These are phyloP conservation scores for Trichoderma sp. DNA, from an alignment of 2,329 filamentous ascomycete genomes.

Conservation along the genomic window DNA sequence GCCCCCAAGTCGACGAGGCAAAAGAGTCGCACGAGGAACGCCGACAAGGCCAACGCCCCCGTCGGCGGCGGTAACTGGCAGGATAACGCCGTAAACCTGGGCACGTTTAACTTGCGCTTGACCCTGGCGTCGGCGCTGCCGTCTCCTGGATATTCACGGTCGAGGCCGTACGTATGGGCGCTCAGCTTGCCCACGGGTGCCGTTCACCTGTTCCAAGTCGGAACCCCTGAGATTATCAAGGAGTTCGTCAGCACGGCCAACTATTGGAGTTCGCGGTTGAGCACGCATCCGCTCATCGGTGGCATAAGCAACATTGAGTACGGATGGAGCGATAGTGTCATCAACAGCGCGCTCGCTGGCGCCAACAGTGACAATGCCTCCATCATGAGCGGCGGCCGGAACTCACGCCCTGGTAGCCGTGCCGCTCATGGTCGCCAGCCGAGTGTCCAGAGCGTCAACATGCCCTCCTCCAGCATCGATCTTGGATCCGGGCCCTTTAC, in stretches of 20 bases:
- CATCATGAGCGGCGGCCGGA: conserved; percentile 39
- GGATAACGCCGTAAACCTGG: conserved; percentile 88
- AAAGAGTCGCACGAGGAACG: conserved; percentile 60
- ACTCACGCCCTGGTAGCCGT: conserved; percentile 55
- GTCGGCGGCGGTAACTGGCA: conserved; percentile 98
- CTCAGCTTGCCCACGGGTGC: conserved; percentile 88
- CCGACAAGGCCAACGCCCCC: conserved; percentile 57
- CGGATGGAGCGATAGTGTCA: conserved; percentile 86
- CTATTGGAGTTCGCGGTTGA: conserved; percentile 94
- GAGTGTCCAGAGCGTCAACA: conserved; percentile 54
- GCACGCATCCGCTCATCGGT: conserved; percentile 88
- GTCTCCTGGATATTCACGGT: conserved; percentile 88
- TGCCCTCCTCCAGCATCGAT: conserved; percentile 63
- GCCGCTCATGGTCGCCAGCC: conserved; percentile 46
- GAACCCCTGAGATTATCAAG: conserved; percentile 88
- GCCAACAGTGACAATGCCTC: conserved; percentile 52
- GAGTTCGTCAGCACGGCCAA: conserved; percentile 95
- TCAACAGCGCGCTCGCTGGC: conserved; percentile 61
- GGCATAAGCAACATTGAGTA: conserved; percentile 97
- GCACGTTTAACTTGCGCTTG: conserved; percentile 84
- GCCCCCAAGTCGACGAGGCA: conserved; percentile 74
- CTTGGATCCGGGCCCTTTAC: conserved; percentile 56
- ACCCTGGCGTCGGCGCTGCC: conserved; percentile 90
- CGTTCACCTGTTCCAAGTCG: conserved; percentile 97
- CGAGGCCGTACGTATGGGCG: conserved; percentile 90